Conservation (phyloP, 176 grass and related monocot genomes). For the Eleusine indica region DNA sequence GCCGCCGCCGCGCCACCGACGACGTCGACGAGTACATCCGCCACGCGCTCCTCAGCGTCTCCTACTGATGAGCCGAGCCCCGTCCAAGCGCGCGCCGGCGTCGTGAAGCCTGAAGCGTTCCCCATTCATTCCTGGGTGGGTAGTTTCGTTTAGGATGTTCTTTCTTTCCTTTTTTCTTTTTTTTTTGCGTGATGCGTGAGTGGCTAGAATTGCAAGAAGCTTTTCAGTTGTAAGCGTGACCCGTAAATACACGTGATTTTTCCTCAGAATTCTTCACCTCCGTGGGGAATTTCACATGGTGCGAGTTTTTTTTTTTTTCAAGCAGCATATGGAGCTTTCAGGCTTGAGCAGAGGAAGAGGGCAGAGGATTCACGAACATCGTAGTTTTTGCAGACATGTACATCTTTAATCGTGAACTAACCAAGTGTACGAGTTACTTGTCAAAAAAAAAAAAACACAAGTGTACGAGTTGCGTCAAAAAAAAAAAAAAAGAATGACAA, state of each 20-base stretch:
- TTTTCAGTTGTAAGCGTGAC: background rate
- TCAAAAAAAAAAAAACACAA: no score
- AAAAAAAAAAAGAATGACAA: no score
- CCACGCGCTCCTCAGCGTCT: constrained; percentile 39
- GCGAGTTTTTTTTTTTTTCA: no score
- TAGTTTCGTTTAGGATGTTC: background rate
- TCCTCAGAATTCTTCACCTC: background rate
- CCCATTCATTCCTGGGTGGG: background rate
- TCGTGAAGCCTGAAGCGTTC: no score
- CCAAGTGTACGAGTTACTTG: no score
- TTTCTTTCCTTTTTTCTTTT: background rate
- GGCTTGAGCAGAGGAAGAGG: no score
- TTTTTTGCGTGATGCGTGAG: background rate
- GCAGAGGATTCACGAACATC: no score
- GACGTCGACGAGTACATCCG: constrained; percentile 26
- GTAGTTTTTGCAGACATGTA: no score
- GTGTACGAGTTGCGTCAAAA: no score
- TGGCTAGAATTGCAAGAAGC: background rate
- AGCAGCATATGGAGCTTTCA: no score
- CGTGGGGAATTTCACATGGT: no score
- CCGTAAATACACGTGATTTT: background rate
- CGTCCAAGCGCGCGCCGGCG: background rate
- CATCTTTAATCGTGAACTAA: no score
- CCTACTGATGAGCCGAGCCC: constrained; percentile 5
- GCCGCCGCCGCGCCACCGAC: background rate